phyloP scores from a whole-genome alignment of 371 early-diverging fungal species.

The Synchytrium microbalum region DNA sequence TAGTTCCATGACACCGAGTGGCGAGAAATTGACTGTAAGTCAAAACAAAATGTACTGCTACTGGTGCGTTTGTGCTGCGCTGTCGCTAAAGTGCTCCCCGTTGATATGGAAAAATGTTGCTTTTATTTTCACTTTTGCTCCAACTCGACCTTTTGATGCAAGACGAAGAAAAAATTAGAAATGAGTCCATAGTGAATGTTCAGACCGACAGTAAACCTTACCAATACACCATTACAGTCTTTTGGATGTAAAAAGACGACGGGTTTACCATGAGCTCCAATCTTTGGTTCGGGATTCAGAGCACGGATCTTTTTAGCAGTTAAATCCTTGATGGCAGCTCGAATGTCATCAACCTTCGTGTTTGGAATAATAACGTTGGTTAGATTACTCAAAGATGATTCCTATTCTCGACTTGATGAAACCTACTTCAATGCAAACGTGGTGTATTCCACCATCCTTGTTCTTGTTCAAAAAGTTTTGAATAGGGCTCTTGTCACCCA shows the following conservation, averaged over 20 bases:
- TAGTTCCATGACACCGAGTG: too few species aligned
- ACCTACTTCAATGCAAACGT: constrained; percentile 61
- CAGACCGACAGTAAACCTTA: constrained; percentile 23
- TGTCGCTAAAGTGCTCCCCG: too few species aligned
- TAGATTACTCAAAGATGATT: neutral
- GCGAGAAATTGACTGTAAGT: too few species aligned
- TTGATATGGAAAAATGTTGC: too few species aligned
- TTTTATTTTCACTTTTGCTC: too few species aligned
- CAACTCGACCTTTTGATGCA: too few species aligned
- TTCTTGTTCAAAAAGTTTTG: constrained; percentile 66
- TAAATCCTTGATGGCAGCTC: constrained; percentile 49
- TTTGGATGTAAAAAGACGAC: constrained; percentile 77
- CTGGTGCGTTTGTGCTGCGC: too few species aligned
- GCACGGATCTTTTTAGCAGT: constrained; percentile 50
- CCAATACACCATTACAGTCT: constrained; percentile 71
- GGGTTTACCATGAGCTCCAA: constrained; percentile 72
- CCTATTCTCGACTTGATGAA: constrained; percentile 6
- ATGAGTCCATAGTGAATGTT: too few species aligned
- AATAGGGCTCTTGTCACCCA: constrained; percentile 65
- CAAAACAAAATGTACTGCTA: too few species aligned
- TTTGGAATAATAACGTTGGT: neutral
- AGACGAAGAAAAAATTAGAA: too few species aligned
- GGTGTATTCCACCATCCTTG: constrained; percentile 69
- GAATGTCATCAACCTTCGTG: constrained; percentile 51
- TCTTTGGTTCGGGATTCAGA: constrained; percentile 62